Percentiles rank a stretch among this genome's conserved stretches.
Conservation (phyloP, 371 early-diverging fungal genomes). For the Blastocladiella emersonii region DNA sequence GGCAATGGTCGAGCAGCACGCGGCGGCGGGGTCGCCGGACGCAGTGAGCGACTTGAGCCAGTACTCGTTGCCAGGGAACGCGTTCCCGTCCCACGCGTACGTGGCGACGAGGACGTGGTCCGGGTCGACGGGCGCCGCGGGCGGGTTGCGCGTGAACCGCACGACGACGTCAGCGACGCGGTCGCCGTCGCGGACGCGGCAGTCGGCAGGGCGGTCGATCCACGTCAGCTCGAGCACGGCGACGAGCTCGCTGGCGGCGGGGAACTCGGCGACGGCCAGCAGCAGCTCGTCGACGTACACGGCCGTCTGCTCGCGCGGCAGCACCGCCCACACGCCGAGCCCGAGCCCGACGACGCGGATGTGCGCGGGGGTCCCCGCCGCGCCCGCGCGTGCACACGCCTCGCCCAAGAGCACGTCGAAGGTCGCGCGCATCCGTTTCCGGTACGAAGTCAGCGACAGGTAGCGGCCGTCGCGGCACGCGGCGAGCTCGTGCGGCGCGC, state of each 20-base stretch:
- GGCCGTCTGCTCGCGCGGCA: slow-evolving; percentile 3
- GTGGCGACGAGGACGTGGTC: slow-evolving; percentile 14
- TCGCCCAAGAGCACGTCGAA: slow-evolving; percentile 14
- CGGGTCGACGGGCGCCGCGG: neutral
- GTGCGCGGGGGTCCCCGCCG: slow-evolving; percentile 6
- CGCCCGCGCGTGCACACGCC: slow-evolving; percentile 13
- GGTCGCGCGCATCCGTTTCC: slow-evolving; percentile 13
- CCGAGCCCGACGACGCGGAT: slow-evolving; percentile 23
- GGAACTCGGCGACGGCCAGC: slow-evolving; percentile 10
- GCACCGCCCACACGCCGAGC: slow-evolving; percentile 19
- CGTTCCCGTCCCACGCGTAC: slow-evolving; percentile 25
- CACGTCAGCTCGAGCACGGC: slow-evolving; percentile 12
- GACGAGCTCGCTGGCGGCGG: slow-evolving; percentile 4
- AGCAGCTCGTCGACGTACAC: slow-evolving; percentile 1
- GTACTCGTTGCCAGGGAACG: slow-evolving; percentile 23
- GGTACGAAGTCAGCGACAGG: slow-evolving; percentile 7
- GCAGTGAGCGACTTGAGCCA: slow-evolving; percentile 11
- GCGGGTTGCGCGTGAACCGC: neutral
- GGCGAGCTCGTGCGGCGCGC: too few species aligned
- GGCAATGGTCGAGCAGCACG: slow-evolving; percentile 15
- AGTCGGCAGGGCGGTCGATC: neutral
- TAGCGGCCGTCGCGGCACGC: neutral
- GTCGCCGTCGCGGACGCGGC: too few species aligned
- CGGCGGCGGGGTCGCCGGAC: slow-evolving; percentile 21
- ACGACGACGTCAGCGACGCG: too few species aligned